Base-by-base conservation (phyloP, 225 moss, liverwort and hornwort genomes). In the Bryum argenteum region DNA sequence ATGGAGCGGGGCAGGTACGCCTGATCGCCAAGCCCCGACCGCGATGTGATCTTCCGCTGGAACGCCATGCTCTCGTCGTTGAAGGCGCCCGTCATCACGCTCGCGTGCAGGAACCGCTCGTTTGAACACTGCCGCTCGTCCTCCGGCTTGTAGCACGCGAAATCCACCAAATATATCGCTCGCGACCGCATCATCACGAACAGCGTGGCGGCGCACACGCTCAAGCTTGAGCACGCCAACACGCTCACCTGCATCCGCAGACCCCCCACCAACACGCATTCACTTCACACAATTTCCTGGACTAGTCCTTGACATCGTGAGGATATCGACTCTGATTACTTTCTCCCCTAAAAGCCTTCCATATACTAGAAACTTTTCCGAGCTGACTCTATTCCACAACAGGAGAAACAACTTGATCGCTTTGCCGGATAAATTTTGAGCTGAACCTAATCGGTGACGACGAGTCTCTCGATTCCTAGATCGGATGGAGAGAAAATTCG, bases 131-230 rank as follows among this genome's bases (percentile, higher is more conserved):
- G 73, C 8, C 70, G 60, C 3, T 51, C 40, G 47, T 85, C 82
- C 8, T 79, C 73, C 4, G 85, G 79, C 38, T 77, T 76, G 67
- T 85, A 65, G 67, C 82, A 82, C n/a, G 85, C 79, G 54, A 85
- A 85, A 42, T 85, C 85, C 41, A 85, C 85, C 53, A 85, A 66
- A 66, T 74, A 82, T 0, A 82, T 54, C 0, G 79, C 66, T 5
- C 79, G 77, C 20, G 85, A 79, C 8, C 76, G 63, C 58, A 75
- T 76, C 82, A 79, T 79, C 45, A 82, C 79, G 45, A 79, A 85
- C 58, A 85, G 45, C 6, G 85, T 85, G 12, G 69, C 39, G 3
- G 66, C 81, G 43, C 71, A 82, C 15, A 85, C 85, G 39, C 70
- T 73, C 71, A 82, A 16, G 1, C 85, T 79, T 22, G 82, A 73